Percentiles rank a stretch among this genome's conserved stretches.
These are phyloP conservation scores for Pseudovirgaria hyperparasitica DNA, from an alignment of 2,329 filamentous ascomycete species.

Conservation along the genomic window DNA sequence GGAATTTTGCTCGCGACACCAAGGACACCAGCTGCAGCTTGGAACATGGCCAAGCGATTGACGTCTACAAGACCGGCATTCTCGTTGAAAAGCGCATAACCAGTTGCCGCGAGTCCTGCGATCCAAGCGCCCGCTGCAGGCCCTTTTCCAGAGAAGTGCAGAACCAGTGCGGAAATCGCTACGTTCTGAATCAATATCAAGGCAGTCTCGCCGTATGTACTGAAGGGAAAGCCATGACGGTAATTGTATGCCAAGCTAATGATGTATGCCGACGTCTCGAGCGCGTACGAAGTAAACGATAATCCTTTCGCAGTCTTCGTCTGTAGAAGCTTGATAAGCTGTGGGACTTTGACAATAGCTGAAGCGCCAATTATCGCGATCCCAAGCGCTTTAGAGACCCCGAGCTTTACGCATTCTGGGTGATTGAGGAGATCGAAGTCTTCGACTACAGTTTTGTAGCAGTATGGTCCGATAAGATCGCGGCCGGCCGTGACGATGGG, in stretches of 20 bases:
- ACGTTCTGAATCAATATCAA: slow-evolving; percentile 89
- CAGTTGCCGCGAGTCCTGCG: slow-evolving; percentile 56
- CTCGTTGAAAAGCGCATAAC: slow-evolving; percentile 57
- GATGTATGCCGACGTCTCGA: slow-evolving; percentile 79
- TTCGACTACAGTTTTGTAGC: slow-evolving; percentile 77
- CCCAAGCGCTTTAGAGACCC: slow-evolving; percentile 81
- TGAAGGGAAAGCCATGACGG: slow-evolving; percentile 86
- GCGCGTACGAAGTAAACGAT: slow-evolving; percentile 79
- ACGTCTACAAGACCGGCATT: slow-evolving; percentile 53
- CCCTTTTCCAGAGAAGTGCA: slow-evolving; percentile 64
- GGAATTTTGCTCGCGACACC: slow-evolving; percentile 85
- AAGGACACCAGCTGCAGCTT: slow-evolving; percentile 72
- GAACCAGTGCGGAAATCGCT: slow-evolving; percentile 71
- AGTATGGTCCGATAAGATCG: slow-evolving; percentile 61
- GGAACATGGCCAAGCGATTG: slow-evolving; percentile 57
- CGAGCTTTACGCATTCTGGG: slow-evolving; percentile 72
- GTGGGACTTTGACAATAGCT: slow-evolving; percentile 88
- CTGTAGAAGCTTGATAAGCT: slow-evolving; percentile 81
- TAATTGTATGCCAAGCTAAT: slow-evolving; percentile 88
- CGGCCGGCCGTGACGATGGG: slow-evolving; percentile 20
- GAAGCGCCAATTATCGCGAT: slow-evolving; percentile 87
- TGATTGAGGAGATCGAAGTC: slow-evolving; percentile 66
- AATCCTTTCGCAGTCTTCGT: slow-evolving; percentile 74
- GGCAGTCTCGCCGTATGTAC: slow-evolving; percentile 90
- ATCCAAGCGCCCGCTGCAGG: slow-evolving; percentile 65